Percentiles rank a stretch among this genome's conserved stretches.
phyloP scores from a whole-genome alignment of 257 asterid species.

The Solanum neorickii region DNA sequence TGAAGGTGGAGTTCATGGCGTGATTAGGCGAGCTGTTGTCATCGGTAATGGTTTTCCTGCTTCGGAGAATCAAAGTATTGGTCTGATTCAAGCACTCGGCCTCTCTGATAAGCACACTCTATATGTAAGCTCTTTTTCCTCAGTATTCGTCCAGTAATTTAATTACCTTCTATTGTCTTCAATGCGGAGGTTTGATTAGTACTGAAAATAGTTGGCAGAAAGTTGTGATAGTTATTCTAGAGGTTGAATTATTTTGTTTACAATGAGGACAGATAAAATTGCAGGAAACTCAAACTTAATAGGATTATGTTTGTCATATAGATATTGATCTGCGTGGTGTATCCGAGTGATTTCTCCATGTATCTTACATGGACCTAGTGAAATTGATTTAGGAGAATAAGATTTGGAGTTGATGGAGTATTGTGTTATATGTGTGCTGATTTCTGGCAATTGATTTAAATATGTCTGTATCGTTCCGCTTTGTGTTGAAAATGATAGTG shows the following conservation, averaged over 20 bases:
- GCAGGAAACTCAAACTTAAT: not conserved
- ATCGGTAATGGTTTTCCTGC: slow-evolving; percentile 91
- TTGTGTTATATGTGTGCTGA: not conserved
- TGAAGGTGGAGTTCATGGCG: slow-evolving; percentile 67
- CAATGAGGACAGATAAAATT: not conserved
- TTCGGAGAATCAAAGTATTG: slow-evolving; percentile 87
- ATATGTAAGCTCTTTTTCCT: slow-evolving; percentile 33
- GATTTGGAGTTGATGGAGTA: not conserved
- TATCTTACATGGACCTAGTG: not conserved
- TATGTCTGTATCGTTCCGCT: not conserved
- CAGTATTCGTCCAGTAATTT: not conserved
- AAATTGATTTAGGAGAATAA: not conserved
- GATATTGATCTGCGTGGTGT: not conserved
- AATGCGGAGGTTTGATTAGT: not conserved
- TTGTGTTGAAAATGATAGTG: not conserved
- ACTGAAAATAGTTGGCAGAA: not conserved
- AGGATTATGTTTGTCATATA: not conserved
- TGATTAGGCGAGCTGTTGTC: slow-evolving; percentile 75
- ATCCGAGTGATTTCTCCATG: not conserved
- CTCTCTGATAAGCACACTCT: slow-evolving; percentile 60
- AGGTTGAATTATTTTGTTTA: not conserved
- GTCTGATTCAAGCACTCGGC: slow-evolving; percentile 87
- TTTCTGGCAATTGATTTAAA: not conserved
- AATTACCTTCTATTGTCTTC: too few relatives aligned
- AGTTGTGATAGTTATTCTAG: not conserved